Evolutionary conservation across 2,329 filamentous ascomycete genomes (phyloP).

Genomic region (Magnaporthales sp.): DNA sequence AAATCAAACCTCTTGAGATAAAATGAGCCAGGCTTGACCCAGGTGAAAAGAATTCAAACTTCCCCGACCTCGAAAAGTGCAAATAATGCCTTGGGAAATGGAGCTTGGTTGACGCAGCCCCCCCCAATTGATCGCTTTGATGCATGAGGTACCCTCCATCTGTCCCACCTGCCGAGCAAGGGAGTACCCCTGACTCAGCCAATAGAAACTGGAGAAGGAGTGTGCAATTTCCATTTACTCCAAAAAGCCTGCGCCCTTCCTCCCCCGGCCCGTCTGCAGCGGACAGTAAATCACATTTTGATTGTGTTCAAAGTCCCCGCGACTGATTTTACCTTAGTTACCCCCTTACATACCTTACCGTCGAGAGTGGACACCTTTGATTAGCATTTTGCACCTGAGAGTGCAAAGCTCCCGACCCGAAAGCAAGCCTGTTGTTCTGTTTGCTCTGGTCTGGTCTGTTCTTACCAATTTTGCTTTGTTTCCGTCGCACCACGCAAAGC

Average conservation of each 20-base stretch:
- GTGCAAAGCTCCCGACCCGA: background rate
- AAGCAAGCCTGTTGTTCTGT: background rate
- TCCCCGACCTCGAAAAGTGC: background rate
- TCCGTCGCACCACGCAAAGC: background rate
- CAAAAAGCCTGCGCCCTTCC: background rate
- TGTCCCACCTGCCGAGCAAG: background rate
- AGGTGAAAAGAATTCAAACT: background rate
- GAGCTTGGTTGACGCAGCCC: background rate
- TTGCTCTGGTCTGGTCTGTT: background rate
- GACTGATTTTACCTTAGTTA: background rate
- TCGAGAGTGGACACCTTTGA: slow-evolving; percentile 4
- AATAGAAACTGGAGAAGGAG: background rate
- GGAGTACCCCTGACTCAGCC: background rate
- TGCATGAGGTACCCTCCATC: background rate
- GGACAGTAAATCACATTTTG: background rate
- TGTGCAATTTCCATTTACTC: background rate
- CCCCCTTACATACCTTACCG: slow-evolving; percentile 2
- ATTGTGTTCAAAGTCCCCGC: background rate
- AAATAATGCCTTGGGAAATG: background rate
- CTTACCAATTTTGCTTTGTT: background rate
- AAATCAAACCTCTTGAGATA: background rate
- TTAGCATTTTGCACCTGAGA: slow-evolving; percentile 3
- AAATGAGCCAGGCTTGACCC: background rate
- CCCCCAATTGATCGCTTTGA: background rate
- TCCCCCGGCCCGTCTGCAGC: background rate